A percentile compares a stretch with the other conserved stretches of the same genome.
These are phyloP conservation scores for Citrus maxima DNA, from an alignment of 345 rosid species.

Conservation along the genomic window DNA sequence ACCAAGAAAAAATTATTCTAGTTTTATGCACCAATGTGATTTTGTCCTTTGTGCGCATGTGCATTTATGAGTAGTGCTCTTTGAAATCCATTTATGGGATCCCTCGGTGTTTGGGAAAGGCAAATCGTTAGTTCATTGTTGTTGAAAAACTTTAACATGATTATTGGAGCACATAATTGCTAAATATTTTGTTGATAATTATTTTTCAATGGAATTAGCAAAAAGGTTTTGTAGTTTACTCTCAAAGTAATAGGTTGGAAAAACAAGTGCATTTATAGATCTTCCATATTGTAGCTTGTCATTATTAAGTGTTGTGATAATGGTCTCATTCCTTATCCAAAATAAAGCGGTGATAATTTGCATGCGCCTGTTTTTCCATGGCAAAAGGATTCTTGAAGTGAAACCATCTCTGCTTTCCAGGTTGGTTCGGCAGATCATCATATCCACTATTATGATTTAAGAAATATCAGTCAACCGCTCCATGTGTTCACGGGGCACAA, in stretches of 20 bases:
- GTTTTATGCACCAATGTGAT: not conserved
- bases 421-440: constrained; percentile 98
- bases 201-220: not conserved
- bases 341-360: no score
- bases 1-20: not conserved
- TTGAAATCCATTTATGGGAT: constrained; percentile 1
- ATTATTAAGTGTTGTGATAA: not conserved
- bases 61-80: not conserved
- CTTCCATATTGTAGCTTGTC: not conserved
- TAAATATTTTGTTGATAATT: not conserved
- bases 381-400: not conserved
- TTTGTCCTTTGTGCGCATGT: not conserved
- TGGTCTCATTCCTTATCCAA: no score
- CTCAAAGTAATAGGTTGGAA: not conserved
- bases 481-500: constrained; percentile 91
- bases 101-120: not conserved
- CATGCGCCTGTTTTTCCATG: not conserved
- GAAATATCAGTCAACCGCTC: constrained; percentile 79
- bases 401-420: constrained; percentile 38
- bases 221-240: not conserved
- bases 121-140: not conserved
- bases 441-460: constrained; percentile 86
- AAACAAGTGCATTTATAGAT: not conserved
- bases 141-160: not conserved
- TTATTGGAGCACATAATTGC: not conserved